Conservation (phyloP, 306 rosid genomes). For the Phaseolus lunatus region DNA sequence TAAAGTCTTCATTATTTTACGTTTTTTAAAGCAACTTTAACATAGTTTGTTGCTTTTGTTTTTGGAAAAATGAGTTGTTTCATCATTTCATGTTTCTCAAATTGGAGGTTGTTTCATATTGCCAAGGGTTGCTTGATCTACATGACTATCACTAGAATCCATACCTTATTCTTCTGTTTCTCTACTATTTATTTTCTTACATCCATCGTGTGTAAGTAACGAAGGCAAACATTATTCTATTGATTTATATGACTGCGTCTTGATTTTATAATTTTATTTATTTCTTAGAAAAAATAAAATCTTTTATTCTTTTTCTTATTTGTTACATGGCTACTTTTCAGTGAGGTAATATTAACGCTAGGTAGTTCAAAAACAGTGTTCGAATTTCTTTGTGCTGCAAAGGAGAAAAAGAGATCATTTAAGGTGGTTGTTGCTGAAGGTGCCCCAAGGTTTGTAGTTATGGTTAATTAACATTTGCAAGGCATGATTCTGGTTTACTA, state of each 20-base stretch:
- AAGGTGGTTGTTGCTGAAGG: constrained; percentile 96
- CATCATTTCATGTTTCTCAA: constrained; percentile 17
- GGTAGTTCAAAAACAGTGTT: constrained; percentile 98
- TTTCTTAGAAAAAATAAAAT: constrained; percentile 6
- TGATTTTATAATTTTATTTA: constrained; percentile 31
- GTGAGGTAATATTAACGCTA: constrained; percentile 95
- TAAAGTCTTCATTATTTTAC: background rate
- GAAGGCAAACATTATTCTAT: background rate
- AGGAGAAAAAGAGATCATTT: constrained; percentile 94
- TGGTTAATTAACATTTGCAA: constrained; percentile 32
- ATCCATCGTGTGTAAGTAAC: constrained; percentile 18
- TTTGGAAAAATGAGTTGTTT: constrained; percentile 24
- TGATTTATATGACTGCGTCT: constrained; percentile 32
- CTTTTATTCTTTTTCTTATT: constrained; percentile 9
- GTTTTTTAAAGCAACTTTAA: background rate
- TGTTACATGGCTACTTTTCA: constrained; percentile 51
- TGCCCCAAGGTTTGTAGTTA: constrained; percentile 87
- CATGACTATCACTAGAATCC: constrained; percentile 17
- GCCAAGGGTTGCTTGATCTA: constrained; percentile 18
- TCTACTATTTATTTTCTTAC: background rate
- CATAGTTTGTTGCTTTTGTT: background rate
- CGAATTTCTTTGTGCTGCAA: constrained; percentile 96
- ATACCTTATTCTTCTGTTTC: background rate
- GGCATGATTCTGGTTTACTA: constrained; percentile 14
- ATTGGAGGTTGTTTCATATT: constrained; percentile 4